Evolutionary conservation across 192 early-diverging fungal species (phyloP), one percentile per base, ranked within the genome.

Genomic region (Umbelopsis sp.): DNA sequence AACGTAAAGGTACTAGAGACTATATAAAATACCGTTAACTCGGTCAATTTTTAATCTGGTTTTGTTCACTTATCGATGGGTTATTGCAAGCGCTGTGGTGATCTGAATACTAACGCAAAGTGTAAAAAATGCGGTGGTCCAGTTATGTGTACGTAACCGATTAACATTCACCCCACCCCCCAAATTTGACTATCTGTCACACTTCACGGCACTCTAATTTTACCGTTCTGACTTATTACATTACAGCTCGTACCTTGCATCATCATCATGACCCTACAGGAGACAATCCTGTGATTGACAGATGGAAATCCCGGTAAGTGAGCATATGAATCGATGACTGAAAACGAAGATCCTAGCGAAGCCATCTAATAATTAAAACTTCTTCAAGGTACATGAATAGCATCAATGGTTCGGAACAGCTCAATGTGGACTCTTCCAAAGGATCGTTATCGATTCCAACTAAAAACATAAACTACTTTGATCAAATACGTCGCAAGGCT

Each of bases 281-380:
- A 20, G 56, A 62, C 17, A 12, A 32, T 2, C 24, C 56, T n/a
- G 26, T 32, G 29, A 31, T 62, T 17, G 56, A 62, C 31, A 26
- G 56, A 14, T 62, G 56, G 56, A 62, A 62, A 31, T 62, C 56
- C 56, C 26, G 56, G 56, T 62, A 62, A 49, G n/a, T 49, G 11
- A 49, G 16, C 47, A 6, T n/a, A 5, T 49, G 11, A 9, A 4
- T 11, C 12, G 38, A 11, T 6, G 38, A 41, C 7, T 41, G 38
- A 41, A 5, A 41, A 11, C 8, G 38, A 41, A 53, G 25, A 12
- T 22, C 20, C 52, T n/a, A 53, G 24, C 22, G 25, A 53, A 26
- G 25, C 11, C 11, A 26, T 32, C 12, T 62, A 62, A 62, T 62
- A 62, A 62, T 59, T 62, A 11, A 62, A 62, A 62, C 25, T 49